Percentiles rank a stretch among this genome's conserved stretches.
Conservation (phyloP, 2,329 filamentous ascomycete genomes). For the Colletotrichum somersetense region DNA sequence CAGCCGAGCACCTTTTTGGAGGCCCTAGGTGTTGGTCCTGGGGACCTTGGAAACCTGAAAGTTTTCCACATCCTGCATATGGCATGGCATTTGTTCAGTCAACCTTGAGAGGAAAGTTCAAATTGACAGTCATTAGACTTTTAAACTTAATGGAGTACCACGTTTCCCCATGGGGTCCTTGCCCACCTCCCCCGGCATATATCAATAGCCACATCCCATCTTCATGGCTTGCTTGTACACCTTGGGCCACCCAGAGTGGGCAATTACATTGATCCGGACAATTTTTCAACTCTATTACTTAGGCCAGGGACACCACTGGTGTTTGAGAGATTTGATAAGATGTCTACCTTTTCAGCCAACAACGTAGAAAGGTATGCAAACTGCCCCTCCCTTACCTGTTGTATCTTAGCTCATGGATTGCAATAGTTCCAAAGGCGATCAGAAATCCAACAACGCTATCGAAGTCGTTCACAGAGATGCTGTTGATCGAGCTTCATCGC, state of each 20-base stretch:
- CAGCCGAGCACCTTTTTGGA: neutral
- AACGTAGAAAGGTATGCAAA: neutral
- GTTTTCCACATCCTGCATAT: neutral
- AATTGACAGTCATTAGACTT: neutral
- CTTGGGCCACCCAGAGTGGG: neutral
- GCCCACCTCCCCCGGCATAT: neutral
- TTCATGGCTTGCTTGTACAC: neutral
- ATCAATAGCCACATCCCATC: neutral
- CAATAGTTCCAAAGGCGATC: neutral
- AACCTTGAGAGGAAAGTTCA: neutral
- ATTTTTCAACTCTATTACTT: neutral
- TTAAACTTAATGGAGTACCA: neutral
- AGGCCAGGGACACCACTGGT: neutral
- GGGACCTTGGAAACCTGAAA: neutral
- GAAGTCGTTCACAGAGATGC: neutral
- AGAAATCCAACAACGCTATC: neutral
- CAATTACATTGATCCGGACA: neutral
- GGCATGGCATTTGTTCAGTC: neutral
- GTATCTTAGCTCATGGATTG: no score
- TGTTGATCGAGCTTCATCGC: neutral
- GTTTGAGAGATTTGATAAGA: neutral
- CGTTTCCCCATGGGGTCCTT: neutral
- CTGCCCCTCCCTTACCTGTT: neutral
- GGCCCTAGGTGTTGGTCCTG: neutral
- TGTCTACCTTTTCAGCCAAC: neutral